Conservation (phyloP, 805 yeast genomes). For the Candida andamanensis region DNA sequence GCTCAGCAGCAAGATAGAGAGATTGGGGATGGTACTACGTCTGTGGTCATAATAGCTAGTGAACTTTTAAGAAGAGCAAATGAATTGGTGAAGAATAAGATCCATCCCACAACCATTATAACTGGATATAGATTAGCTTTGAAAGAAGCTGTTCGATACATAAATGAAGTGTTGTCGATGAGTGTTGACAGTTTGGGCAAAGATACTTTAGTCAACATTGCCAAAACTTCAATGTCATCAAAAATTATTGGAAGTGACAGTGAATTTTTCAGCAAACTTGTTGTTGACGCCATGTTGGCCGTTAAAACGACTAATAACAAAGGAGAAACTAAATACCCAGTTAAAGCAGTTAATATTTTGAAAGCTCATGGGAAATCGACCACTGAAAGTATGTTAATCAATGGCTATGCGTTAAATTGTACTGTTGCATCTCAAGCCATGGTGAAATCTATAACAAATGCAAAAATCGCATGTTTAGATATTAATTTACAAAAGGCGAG, state of each 20-base stretch:
- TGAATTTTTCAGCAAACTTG: conserved; percentile 84
- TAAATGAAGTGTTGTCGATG: conserved; percentile 76
- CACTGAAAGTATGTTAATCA: conserved; percentile 75
- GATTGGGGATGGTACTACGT: conserved; percentile 97
- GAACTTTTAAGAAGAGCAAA: conserved; percentile 90
- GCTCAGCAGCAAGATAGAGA: conserved; percentile 99
- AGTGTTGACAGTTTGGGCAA: conserved; percentile 77
- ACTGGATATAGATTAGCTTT: conserved; percentile 93
- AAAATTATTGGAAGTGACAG: conserved; percentile 94
- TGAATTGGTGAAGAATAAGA: conserved; percentile 85
- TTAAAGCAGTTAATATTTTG: conserved; percentile 91
- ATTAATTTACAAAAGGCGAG: conserved; percentile 91
- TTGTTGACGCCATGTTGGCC: conserved; percentile 91
- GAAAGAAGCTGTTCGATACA: conserved; percentile 83
- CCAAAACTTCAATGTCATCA: conserved; percentile 95
- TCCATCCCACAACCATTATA: conserved; percentile 97
- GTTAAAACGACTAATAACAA: conserved; percentile 85
- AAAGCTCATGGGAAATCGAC: conserved; percentile 97
- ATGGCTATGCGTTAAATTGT: conserved; percentile 95
- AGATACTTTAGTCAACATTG: conserved; percentile 82
- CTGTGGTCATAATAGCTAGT: conserved; percentile 93
- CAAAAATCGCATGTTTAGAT: conserved; percentile 84
- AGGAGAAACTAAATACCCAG: conserved; percentile 90
- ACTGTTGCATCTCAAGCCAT: conserved; percentile 97
- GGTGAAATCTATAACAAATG: conserved; percentile 64